These are phyloP conservation scores for Xylaria scruposa DNA, from an alignment of 495 filamentous ascomycete genomes.

Conservation along the genomic window DNA sequence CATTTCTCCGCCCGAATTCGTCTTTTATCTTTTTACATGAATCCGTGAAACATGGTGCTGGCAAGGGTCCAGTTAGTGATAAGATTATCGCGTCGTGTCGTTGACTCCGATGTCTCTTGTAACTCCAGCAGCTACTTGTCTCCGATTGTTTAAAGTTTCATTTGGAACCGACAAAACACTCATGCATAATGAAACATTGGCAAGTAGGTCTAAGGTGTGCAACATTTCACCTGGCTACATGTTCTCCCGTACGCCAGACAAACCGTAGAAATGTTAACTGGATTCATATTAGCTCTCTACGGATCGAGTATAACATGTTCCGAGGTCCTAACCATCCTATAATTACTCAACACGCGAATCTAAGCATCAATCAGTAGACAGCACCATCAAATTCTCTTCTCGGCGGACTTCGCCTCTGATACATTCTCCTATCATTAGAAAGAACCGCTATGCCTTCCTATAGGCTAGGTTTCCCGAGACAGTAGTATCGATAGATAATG, in stretches of 20 bases:
- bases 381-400: background rate
- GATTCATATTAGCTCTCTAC: background rate
- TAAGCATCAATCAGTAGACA: background rate
- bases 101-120: background rate
- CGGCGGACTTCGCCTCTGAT: background rate
- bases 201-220: background rate
- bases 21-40: background rate
- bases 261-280: background rate
- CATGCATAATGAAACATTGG: background rate
- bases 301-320: background rate
- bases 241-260: background rate
- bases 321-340: background rate
- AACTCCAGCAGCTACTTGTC: background rate
- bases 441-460: background rate
- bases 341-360: background rate
- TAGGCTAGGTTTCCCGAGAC: background rate
- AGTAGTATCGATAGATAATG: background rate
- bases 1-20: slow-evolving; percentile 30
- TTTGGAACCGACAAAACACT: background rate
- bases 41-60: background rate
- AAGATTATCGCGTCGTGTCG: background rate
- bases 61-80: background rate
- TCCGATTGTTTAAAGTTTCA: background rate
- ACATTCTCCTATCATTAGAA: background rate
- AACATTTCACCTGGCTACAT: background rate